Evolutionary conservation across 495 filamentous ascomycete species (phyloP).

Genomic region (Penicillium malachiteum): DNA sequence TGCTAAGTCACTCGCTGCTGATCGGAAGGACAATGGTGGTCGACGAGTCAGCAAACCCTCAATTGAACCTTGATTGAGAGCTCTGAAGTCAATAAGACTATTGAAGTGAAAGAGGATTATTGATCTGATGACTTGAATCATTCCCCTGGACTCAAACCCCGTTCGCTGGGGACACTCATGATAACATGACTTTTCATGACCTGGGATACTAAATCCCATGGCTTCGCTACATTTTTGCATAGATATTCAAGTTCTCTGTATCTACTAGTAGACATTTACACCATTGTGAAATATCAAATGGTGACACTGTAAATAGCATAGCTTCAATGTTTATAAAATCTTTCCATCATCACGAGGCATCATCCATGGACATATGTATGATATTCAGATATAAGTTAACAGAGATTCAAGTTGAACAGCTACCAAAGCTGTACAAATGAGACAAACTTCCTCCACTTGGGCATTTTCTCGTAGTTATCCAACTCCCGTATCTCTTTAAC

Average conservation of each 20-base stretch:
- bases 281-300: no score
- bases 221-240: no score
- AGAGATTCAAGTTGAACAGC: not conserved
- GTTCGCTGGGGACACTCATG: not conserved
- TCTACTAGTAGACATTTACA: not conserved
- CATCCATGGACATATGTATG: no score
- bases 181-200: not conserved
- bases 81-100: not conserved
- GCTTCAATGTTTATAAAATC: no score
- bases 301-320: no score
- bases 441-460: conserved; percentile 2
- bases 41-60: conserved; percentile 26
- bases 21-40: conserved; percentile 28
- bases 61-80: not conserved
- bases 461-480: conserved; percentile 1
- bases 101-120: not conserved
- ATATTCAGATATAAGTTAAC: no score
- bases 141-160: not conserved
- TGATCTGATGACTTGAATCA: not conserved
- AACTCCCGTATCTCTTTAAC: not conserved
- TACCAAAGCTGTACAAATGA: conserved; percentile 4
- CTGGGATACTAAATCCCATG: not conserved
- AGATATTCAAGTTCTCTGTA: not conserved
- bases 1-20: conserved; percentile 33
- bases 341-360: no score